Conservation (phyloP, 2,329 filamentous ascomycete species). For the Dothideomycetes sp. region DNA sequence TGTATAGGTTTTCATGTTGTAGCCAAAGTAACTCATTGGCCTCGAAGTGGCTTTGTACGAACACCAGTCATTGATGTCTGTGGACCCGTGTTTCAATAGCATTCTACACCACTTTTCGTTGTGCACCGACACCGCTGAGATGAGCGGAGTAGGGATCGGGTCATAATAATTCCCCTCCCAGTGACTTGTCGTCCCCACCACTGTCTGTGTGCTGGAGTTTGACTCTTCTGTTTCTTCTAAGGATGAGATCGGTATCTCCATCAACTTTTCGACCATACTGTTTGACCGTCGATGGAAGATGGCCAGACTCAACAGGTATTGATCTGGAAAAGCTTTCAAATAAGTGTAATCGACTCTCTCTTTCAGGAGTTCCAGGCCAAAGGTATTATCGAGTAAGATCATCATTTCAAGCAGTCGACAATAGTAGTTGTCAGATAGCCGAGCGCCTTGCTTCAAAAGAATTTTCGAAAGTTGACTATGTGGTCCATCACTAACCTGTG, state of each 20-base stretch:
- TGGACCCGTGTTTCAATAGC: not conserved
- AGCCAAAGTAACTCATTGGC: slow-evolving; percentile 3
- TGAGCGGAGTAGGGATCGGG: slow-evolving; percentile 7
- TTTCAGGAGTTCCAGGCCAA: not conserved
- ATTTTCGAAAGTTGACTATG: slow-evolving; percentile 1
- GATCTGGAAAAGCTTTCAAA: not conserved
- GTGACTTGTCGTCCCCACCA: not conserved
- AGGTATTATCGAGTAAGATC: slow-evolving; percentile 4
- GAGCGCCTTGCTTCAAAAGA: slow-evolving; percentile 4
- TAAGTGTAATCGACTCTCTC: not conserved
- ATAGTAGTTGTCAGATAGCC: slow-evolving; percentile 7
- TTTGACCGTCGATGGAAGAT: slow-evolving; percentile 8
- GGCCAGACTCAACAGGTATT: slow-evolving; percentile 5
- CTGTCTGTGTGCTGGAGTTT: not conserved
- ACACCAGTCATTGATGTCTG: slow-evolving; percentile 6
- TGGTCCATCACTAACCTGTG: not conserved
- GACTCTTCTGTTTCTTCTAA: not conserved
- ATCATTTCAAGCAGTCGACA: slow-evolving; percentile 10
- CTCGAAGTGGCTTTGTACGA: slow-evolving; percentile 3
- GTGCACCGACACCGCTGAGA: not conserved
- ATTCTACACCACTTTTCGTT: slow-evolving; percentile 5
- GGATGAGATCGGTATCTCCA: not conserved
- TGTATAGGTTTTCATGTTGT: slow-evolving; percentile 3
- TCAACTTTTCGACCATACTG: slow-evolving; percentile 1
- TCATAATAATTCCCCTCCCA: slow-evolving; percentile 7